Base-by-base conservation (phyloP, 2,329 filamentous ascomycete genomes). In the Cordyceps pruinosa region DNA sequence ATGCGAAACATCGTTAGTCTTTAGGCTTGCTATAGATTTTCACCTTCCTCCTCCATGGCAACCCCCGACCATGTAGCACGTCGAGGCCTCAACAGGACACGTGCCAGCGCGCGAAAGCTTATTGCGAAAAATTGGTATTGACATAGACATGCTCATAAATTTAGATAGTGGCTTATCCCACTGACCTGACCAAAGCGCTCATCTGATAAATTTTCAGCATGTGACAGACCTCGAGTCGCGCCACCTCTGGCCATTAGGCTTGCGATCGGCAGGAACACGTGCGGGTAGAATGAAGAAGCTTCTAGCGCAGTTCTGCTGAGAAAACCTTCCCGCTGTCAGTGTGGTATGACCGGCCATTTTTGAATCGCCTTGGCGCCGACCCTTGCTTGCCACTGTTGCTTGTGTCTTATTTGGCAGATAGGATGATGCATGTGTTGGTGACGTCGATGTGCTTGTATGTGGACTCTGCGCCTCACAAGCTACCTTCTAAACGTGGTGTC, bases 261-360 rank as follows among this genome's bases (percentile, higher is more conserved):
- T 21, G 37, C 15, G 21, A 53, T 53, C 50, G 25, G 28, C 39
- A 53, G 50, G 50, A 26, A 53, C 50, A 53, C 50, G 39, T 53
- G 50, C 30, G 39, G 39, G 28, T 17, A 42, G 13, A 12, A n/a
- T n/a, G 19, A 7, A 45, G 41, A 17, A 19, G 8, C 39, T 34
- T 19, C 28, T 26, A 45, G 28, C 19, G 41, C 41, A 8, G 13
- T 26, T 35, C 39, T 30, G 19, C 12, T 7, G 13, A 21, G 48
- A 42, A 52, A 41, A 32, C 9, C 4, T 26, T 21, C 21, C 19
- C n/a, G 45, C 19, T 48, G 2, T 13, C 2, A 15, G n/a, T 21
- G 12, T 35, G 5, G 13, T 19, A 7, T 28, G 15, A 5, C 47
- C 48, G 25, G 32, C 17, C 13, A 21, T 37, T 46, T 21, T 21